Evolutionary conservation across 306 rosid genomes (phyloP).

Genomic region (Betula pendula): DNA sequence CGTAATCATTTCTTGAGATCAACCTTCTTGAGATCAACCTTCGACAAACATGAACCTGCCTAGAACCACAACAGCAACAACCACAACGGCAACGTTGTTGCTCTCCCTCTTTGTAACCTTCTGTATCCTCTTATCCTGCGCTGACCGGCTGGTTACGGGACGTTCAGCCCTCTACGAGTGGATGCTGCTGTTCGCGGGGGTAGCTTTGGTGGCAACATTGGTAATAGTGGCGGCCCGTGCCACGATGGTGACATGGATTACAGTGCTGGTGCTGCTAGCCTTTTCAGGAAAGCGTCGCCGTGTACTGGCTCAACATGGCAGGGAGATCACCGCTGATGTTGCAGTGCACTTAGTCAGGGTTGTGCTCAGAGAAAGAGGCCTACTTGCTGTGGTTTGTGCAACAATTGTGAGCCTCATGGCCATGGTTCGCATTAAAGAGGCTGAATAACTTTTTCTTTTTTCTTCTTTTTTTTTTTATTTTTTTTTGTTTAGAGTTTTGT

Average conservation of each 20-base stretch:
- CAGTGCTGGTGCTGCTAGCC: constrained; percentile 58
- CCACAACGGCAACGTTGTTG: constrained; percentile 20
- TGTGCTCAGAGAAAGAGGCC: constrained; percentile 43
- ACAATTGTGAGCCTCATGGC: constrained; percentile 48
- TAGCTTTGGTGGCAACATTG: not conserved
- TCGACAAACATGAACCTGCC: not conserved
- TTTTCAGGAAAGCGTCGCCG: constrained; percentile 58
- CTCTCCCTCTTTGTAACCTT: constrained; percentile 20
- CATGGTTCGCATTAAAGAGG: constrained; percentile 19
- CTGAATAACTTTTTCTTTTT: not conserved
- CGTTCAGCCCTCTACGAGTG: constrained; percentile 14
- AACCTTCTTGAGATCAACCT: not conserved
- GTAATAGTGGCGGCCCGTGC: constrained; percentile 44
- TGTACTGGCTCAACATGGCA: constrained; percentile 49
- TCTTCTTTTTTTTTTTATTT: not conserved
- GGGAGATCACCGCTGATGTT: constrained; percentile 55
- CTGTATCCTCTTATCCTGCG: not conserved
- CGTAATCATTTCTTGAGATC: too few relatives aligned
- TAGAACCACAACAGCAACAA: constrained; percentile 20
- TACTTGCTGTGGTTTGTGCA: constrained; percentile 50
- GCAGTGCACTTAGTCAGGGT: constrained; percentile 37
- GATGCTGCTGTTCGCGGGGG: constrained; percentile 16
- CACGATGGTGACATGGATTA: constrained; percentile 61
- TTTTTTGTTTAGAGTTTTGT: not conserved
- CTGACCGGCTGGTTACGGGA: constrained; percentile 12